phyloP scores from a whole-genome alignment of 768 basidiomycete species.

The Galerina sulciceps region DNA sequence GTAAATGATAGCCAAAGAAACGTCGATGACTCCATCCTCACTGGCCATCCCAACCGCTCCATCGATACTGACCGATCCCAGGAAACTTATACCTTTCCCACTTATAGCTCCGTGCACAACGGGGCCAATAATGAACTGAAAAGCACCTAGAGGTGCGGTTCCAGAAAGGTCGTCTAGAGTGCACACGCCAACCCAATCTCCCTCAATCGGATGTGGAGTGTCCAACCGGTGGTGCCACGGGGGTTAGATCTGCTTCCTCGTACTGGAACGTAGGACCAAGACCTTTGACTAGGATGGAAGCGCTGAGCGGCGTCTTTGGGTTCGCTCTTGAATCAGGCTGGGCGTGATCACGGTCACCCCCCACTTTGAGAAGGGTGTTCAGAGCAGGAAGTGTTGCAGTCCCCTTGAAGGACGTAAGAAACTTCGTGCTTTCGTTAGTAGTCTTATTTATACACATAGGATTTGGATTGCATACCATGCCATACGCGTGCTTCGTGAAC shows the following conservation, averaged over 20 bases:
- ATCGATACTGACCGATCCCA: not conserved
- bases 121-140: not conserved
- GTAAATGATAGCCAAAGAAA: not conserved
- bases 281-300: constrained; percentile 6
- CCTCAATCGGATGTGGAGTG: not conserved
- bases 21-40: not conserved
- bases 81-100: constrained; percentile 6
- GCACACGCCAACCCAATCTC: constrained; percentile 3
- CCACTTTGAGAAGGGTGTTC: constrained; percentile 4
- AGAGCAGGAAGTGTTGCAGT: not conserved
- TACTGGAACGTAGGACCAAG: not conserved
- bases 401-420: constrained; percentile 7
- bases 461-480: constrained; percentile 12
- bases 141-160: not conserved
- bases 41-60: not conserved
- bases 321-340: not conserved
- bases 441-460: not conserved
- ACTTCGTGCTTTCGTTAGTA: not conserved
- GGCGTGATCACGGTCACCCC: not conserved
- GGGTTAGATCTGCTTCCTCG: not conserved
- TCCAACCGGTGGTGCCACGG: not conserved
- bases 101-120: not conserved
- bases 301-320: not conserved
- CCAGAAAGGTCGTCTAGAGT: not conserved
- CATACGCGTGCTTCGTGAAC: constrained; percentile 16